phyloP scores from a whole-genome alignment of 2,329 filamentous ascomycete genomes.

The Teratosphaeria gauchensis region DNA sequence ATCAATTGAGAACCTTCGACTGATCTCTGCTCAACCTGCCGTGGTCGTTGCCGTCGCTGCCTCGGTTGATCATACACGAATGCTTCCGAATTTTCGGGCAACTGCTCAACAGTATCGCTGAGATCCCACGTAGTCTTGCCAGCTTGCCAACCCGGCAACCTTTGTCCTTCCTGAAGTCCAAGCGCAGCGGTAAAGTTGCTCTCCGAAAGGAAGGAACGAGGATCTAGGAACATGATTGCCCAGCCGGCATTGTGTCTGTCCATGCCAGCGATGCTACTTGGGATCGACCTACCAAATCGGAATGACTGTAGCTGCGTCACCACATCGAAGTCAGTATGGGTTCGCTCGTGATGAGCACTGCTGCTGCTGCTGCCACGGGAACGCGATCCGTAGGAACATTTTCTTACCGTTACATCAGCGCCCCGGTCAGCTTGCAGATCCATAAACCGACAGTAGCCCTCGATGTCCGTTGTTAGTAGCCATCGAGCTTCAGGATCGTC shows the following conservation, averaged over 20 bases:
- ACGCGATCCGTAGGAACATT: background rate
- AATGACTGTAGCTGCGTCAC: slow-evolving; percentile 3
- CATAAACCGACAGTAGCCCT: slow-evolving; percentile 21
- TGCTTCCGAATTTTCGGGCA: slow-evolving; percentile 11
- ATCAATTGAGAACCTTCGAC: background rate
- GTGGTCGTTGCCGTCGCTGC: background rate
- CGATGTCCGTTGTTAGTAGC: slow-evolving; percentile 49
- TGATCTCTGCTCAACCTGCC: background rate
- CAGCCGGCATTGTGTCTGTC: slow-evolving; percentile 27
- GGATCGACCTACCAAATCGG: slow-evolving; percentile 7
- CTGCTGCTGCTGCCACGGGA: background rate
- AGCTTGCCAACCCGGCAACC: slow-evolving; percentile 9
- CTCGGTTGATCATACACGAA: slow-evolving; percentile 1
- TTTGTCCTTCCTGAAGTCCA: slow-evolving; percentile 13
- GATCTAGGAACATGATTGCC: slow-evolving; percentile 30
- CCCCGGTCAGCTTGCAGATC: slow-evolving; percentile 13
- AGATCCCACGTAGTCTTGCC: slow-evolving; percentile 21
- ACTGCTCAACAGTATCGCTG: slow-evolving; percentile 13
- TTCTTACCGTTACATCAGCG: background rate
- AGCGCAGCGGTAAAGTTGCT: slow-evolving; percentile 13
- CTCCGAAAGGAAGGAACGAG: slow-evolving; percentile 23
- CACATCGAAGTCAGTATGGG: background rate
- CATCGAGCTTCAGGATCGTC: slow-evolving; percentile 46
- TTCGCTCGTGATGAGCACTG: background rate
- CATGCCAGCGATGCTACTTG: slow-evolving; percentile 5